These are phyloP conservation scores for Debaryomyces sp. DNA, from an alignment of 1,139 yeast genomes.

Conservation along the genomic window DNA sequence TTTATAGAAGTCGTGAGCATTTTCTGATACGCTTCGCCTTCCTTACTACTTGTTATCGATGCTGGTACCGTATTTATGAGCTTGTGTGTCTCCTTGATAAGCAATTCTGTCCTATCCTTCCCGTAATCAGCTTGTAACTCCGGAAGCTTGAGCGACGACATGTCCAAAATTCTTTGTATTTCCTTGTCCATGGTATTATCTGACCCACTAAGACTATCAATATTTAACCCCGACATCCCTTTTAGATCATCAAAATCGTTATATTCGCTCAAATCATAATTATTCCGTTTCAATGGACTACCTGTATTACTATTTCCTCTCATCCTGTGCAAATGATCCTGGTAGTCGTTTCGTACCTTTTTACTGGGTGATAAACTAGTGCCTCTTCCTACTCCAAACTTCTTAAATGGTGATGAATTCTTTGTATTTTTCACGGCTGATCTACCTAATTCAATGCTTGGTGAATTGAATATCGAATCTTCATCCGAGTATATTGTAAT, in stretches of 20 bases:
- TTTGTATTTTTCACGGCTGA: background rate
- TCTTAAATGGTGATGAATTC: slow-evolving; percentile 2
- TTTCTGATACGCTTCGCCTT: slow-evolving; percentile 29
- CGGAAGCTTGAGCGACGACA: slow-evolving; percentile 14
- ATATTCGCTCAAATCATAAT: slow-evolving; percentile 4
- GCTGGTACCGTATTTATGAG: slow-evolving; percentile 27
- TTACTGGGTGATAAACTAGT: slow-evolving; percentile 18
- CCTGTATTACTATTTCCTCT: slow-evolving; percentile 15
- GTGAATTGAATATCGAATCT: slow-evolving; percentile 11
- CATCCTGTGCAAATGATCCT: slow-evolving; percentile 19
- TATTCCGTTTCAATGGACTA: slow-evolving; percentile 11
- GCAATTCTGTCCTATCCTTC: slow-evolving; percentile 25
- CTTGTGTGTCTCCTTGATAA: slow-evolving; percentile 34
- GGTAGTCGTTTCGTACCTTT: slow-evolving; percentile 22
- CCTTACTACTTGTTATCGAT: slow-evolving; percentile 23
- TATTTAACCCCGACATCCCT: background rate
- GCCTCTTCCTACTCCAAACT: background rate
- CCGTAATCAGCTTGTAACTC: slow-evolving; percentile 11
- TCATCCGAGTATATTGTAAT: slow-evolving; percentile 12
- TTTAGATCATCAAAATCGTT: background rate
- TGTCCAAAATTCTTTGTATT: slow-evolving; percentile 9
- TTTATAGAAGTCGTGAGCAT: slow-evolving; percentile 26
- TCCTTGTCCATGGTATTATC: slow-evolving; percentile 8
- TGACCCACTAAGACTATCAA: slow-evolving; percentile 13
- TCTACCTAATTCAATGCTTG: slow-evolving; percentile 6